phyloP scores from a whole-genome alignment of 2,329 filamentous ascomycete species.

The Botrytis cinerea region DNA sequence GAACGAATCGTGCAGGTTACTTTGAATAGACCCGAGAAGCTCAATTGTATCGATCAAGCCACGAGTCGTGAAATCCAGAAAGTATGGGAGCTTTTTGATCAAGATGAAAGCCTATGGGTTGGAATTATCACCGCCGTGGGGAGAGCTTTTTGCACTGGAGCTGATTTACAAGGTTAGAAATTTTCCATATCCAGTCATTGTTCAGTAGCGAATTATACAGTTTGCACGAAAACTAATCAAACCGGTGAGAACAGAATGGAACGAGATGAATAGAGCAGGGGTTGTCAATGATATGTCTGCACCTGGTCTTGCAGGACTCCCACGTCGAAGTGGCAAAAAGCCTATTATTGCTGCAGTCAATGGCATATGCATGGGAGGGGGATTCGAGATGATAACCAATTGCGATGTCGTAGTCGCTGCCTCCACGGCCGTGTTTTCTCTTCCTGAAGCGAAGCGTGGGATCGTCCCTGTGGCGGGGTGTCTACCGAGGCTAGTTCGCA shows the following conservation, averaged over 20 bases:
- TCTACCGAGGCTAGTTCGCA: constrained; percentile 64
- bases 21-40: constrained; percentile 56
- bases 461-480: constrained; percentile 70
- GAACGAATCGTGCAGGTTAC: constrained; percentile 59
- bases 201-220: neutral
- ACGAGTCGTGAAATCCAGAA: constrained; percentile 45
- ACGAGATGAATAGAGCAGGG: constrained; percentile 38
- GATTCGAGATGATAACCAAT: constrained; percentile 74
- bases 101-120: constrained; percentile 58
- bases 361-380: constrained; percentile 71
- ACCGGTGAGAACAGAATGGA: constrained; percentile 51
- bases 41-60: constrained; percentile 53
- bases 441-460: constrained; percentile 70
- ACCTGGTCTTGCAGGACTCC: constrained; percentile 49
- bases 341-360: constrained; percentile 75
- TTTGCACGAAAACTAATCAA: constrained; percentile 38
- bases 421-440: constrained; percentile 58
- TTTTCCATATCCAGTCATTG: constrained; percentile 48
- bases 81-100: constrained; percentile 61
- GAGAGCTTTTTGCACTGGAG: constrained; percentile 65
- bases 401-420: constrained; percentile 66
- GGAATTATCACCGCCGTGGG: constrained; percentile 63
- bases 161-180: constrained; percentile 56
- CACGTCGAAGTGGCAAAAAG: constrained; percentile 62
- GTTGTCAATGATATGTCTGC: constrained; percentile 37